A percentile compares a stretch with the other conserved stretches of the same genome.
These are phyloP conservation scores for Penicillium sp. DNA, from an alignment of 2,329 filamentous ascomycete genomes.

Conservation along the genomic window DNA sequence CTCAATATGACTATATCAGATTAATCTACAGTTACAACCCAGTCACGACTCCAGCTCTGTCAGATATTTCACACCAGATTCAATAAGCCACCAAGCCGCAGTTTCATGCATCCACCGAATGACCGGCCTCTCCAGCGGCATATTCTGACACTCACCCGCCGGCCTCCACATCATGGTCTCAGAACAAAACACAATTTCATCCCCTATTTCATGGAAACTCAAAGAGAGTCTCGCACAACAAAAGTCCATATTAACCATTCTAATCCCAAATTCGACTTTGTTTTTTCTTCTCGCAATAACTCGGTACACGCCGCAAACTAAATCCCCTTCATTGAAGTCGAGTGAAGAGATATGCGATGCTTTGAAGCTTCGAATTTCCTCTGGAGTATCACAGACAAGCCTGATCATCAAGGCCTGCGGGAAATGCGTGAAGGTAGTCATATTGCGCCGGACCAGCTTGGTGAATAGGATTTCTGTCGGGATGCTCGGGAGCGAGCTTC, in stretches of 20 bases:
- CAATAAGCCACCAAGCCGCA: constrained; percentile 38
- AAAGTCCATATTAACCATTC: constrained; percentile 11
- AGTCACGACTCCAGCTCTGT: not conserved
- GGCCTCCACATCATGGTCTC: constrained; percentile 35
- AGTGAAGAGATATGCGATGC: constrained; percentile 25
- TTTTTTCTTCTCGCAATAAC: constrained; percentile 24
- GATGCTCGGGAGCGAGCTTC: constrained; percentile 18
- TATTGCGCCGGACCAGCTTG: constrained; percentile 34
- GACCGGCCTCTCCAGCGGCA: constrained; percentile 33
- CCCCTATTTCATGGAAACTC: constrained; percentile 17
- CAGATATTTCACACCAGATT: constrained; percentile 34
- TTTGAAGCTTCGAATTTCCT: constrained; percentile 25
- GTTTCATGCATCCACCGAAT: constrained; percentile 35
- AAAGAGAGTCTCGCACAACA: constrained; percentile 26
- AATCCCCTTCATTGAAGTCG: constrained; percentile 30
- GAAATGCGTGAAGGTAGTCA: constrained; percentile 32
- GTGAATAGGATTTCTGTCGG: constrained; percentile 25
- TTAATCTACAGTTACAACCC: not conserved
- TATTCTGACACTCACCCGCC: constrained; percentile 11
- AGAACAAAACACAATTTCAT: constrained; percentile 24
- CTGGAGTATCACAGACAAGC: constrained; percentile 15
- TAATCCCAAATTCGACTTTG: constrained; percentile 34
- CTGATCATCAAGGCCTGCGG: constrained; percentile 33
- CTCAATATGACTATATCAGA: not conserved
- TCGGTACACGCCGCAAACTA: constrained; percentile 34